Evolutionary conservation across 2,329 filamentous ascomycete species (phyloP).

Genomic region (Diaporthe nobilis): DNA sequence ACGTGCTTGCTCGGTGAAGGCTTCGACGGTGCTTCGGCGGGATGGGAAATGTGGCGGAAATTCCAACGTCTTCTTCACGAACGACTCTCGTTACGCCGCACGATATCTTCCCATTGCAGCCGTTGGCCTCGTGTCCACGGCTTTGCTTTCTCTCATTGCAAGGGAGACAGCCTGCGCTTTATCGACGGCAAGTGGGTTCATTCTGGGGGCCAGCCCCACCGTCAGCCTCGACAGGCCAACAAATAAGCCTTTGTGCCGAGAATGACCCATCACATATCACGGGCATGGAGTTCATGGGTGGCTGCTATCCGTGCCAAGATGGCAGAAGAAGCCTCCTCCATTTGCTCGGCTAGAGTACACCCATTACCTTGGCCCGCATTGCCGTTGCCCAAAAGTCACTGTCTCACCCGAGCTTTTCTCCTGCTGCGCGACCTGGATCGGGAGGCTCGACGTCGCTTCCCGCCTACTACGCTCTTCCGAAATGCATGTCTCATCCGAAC

Average conservation of each 20-base stretch:
- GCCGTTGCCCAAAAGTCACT: slow-evolving; percentile 26
- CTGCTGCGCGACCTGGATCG: slow-evolving; percentile 34
- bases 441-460: slow-evolving; percentile 39
- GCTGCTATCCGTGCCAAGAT: slow-evolving; percentile 3
- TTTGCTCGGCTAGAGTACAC: slow-evolving; percentile 37
- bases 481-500: slow-evolving; percentile 39
- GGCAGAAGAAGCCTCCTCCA: not conserved
- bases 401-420: slow-evolving; percentile 36
- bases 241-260: not conserved
- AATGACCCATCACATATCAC: slow-evolving; percentile 24
- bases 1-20: not conserved
- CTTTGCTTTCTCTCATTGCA: not conserved
- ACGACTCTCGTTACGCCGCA: not conserved
- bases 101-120: not conserved
- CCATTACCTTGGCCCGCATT: slow-evolving; percentile 14
- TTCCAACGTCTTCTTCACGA: not conserved
- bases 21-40: not conserved
- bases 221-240: not conserved
- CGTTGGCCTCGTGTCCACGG: not conserved
- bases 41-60: not conserved
- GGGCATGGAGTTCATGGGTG: not conserved
- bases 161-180: not conserved
- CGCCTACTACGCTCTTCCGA: slow-evolving; percentile 39
- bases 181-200: too few species aligned
- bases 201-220: not conserved